Evolutionary conservation across 2,329 filamentous ascomycete species (phyloP).

Genomic region (Neurospora sp.): DNA sequence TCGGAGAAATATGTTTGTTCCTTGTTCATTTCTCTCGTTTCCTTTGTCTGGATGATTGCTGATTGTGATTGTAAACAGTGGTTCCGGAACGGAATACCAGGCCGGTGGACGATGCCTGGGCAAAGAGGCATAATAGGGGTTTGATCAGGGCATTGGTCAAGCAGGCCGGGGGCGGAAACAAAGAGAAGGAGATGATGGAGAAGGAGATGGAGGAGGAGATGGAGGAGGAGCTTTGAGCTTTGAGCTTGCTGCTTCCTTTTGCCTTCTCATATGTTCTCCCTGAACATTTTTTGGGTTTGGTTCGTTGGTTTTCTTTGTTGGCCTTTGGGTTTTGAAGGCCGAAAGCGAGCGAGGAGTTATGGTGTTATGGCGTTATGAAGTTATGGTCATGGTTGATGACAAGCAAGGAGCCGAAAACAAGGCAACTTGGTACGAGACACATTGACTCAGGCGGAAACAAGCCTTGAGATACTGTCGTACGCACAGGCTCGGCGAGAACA

Average conservation of each 20-base stretch:
- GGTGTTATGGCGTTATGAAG: not conserved
- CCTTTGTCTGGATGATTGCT: not conserved
- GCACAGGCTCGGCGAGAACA: not conserved
- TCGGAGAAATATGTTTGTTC: not conserved
- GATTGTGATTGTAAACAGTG: not conserved
- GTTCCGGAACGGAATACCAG: not conserved
- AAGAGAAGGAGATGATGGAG: not conserved
- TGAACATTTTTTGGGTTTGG: not conserved
- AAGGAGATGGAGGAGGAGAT: not conserved
- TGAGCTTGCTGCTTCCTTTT: no score
- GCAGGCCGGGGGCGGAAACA: not conserved
- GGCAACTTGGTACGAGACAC: not conserved
- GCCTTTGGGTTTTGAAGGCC: not conserved
- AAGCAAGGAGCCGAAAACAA: not conserved
- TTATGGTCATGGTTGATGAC: not conserved
- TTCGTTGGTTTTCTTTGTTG: not conserved
- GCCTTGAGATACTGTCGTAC: not conserved
- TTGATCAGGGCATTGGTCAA: not conserved
- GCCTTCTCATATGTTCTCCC: not conserved
- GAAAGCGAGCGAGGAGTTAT: not conserved
- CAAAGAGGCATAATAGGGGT: no score
- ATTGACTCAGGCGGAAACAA: not conserved
- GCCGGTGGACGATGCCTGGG: no score
- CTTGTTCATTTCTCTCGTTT: not conserved
- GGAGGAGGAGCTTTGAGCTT: not conserved